Conservation (phyloP, 768 basidiomycete species). For the Mycena maculata region DNA sequence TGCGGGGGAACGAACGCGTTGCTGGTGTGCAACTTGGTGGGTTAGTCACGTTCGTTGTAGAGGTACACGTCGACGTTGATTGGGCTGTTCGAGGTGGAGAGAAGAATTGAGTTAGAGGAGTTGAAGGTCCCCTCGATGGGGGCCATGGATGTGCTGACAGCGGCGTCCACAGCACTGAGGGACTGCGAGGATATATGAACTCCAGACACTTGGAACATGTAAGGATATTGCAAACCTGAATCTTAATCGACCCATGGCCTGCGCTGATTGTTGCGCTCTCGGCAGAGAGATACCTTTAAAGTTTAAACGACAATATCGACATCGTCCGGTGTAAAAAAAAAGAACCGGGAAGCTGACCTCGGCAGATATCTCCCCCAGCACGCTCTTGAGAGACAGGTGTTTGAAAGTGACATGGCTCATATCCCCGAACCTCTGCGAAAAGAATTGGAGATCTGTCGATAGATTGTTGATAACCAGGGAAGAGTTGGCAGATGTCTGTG, state of each 20-base stretch:
- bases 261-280: not conserved
- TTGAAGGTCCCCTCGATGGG: conserved; percentile 31
- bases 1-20: conserved; percentile 15
- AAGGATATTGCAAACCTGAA: conserved; percentile 13
- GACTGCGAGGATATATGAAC: not conserved
- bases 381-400: conserved; percentile 1
- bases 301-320: not conserved
- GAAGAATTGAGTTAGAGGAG: conserved; percentile 7
- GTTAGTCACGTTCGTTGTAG: conserved; percentile 3
- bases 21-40: conserved; percentile 10
- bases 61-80: conserved; percentile 31
- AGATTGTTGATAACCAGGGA: conserved; percentile 14
- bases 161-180: not conserved
- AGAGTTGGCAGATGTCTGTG: conserved; percentile 1
- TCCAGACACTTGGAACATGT: too few relatives aligned
- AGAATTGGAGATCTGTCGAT: conserved; percentile 22
- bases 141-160: not conserved
- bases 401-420: conserved; percentile 17
- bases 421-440: conserved; percentile 20
- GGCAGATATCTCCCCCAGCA: conserved; percentile 2
- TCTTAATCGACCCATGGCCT: conserved; percentile 1
- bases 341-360: conserved; percentile 8
- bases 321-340: not conserved
- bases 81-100: conserved; percentile 18
- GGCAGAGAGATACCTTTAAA: conserved; percentile 16